Base-by-base conservation (phyloP, 1,139 yeast genomes). In the Protomyces inouyei region DNA sequence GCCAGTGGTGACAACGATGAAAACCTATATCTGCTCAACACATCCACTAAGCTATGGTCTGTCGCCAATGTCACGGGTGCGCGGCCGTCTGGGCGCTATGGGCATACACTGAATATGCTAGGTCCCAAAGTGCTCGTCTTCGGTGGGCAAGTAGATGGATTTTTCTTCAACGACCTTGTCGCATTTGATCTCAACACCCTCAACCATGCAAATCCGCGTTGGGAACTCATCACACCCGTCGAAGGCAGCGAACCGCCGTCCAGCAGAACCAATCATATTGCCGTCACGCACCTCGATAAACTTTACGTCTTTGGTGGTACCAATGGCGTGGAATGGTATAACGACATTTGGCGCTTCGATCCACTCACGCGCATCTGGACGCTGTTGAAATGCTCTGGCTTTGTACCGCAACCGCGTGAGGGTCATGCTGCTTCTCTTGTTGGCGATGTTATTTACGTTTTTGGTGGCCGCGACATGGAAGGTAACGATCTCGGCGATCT, bases 81-180 rank as follows among this genome's bases (percentile, higher is more conserved):
- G 66, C 85, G 89, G 71, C 98, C 98, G 0, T 79, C 85, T 52
- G 98, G 98, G 2, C 82, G 99, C 69, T 93, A 93, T 74, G 98
- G 98, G 23, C 98, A 93, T 75, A 85, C 95, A 60, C 78, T 86
- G 63, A 84, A 84, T 65, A 84, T 84, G 67, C 79, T 82, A 69
- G 87, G 88, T 61, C 86, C 95, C 4, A 82, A 86, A 69, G 80
- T 95, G 61, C 93, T 86, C 74, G 80, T 93, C 10, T 93, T 91
- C 77, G 99, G 98, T 61, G 99, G 99, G 63, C 98, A 93, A 75
- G 82, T 91, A 70, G 98, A 93, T 73, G 91, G 88, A 72, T 84
- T 84, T 66, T 89, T 87, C 67, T 92, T 89, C 75, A 86, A 87
- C 74, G 98, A 93, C 74, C 77, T 93, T 72, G 86, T 87, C 77